These are phyloP conservation scores for Panicum virgatum DNA, from an alignment of 202 grass and related monocot genomes.

Conservation along the genomic window DNA sequence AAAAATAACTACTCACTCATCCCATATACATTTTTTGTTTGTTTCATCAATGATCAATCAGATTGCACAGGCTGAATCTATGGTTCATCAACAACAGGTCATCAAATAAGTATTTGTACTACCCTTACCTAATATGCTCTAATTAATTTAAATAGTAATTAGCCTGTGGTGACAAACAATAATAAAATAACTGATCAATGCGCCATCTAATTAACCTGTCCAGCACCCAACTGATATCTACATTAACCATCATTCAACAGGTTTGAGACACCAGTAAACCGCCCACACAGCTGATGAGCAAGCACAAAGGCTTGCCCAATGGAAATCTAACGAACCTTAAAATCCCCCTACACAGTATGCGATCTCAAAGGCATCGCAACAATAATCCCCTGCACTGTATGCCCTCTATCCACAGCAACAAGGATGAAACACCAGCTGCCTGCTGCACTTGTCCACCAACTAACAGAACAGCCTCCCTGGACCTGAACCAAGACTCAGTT, in stretches of 20 bases:
- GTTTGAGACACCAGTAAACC: background rate
- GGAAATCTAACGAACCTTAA: too few relatives aligned
- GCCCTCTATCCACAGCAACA: too few relatives aligned
- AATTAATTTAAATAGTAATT: background rate
- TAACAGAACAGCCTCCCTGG: background rate
- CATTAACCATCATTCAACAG: background rate
- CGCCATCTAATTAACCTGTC: background rate
- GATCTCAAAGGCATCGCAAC: background rate
- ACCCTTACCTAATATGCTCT: too few relatives aligned
- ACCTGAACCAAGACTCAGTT: background rate
- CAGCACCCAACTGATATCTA: background rate
- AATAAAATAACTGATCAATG: background rate
- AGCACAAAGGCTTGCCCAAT: background rate
- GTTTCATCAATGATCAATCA: background rate
- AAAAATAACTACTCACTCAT: background rate
- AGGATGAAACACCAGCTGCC: background rate
- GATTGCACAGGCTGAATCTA: background rate
- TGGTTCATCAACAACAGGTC: background rate
- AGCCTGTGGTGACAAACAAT: background rate
- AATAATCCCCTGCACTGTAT: too few relatives aligned
- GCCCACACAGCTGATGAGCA: background rate
- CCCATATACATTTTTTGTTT: background rate
- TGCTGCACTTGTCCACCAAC: too few relatives aligned
- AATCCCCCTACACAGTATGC: background rate
- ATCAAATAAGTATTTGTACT: background rate